These are phyloP conservation scores for Aspergillus tamarii DNA, from an alignment of 2,329 filamentous ascomycete genomes.

Conservation along the genomic window DNA sequence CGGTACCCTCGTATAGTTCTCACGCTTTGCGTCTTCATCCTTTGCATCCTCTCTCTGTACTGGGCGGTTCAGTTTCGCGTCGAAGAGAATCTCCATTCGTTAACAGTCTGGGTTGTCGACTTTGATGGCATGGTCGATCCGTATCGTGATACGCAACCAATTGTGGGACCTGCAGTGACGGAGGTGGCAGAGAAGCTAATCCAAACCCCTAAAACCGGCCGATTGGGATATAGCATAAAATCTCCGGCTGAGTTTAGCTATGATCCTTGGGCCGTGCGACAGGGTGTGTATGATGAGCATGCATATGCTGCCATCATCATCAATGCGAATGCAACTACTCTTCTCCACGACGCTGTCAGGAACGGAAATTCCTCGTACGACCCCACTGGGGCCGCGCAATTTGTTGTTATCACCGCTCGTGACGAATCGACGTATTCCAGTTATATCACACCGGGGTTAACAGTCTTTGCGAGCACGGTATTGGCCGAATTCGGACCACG, in stretches of 20 bases:
- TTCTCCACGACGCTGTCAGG: slow-evolving; percentile 59
- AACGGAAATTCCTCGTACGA: slow-evolving; percentile 63
- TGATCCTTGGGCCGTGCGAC: slow-evolving; percentile 59
- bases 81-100: slow-evolving; percentile 50
- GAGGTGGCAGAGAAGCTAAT: slow-evolving; percentile 50
- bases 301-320: slow-evolving; percentile 66
- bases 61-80: slow-evolving; percentile 62
- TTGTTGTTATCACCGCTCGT: slow-evolving; percentile 59
- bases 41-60: slow-evolving; percentile 61
- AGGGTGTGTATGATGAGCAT: slow-evolving; percentile 62
- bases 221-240: slow-evolving; percentile 56
- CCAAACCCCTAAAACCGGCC: slow-evolving; percentile 37
- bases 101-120: slow-evolving; percentile 64
- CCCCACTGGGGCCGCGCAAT: slow-evolving; percentile 60
- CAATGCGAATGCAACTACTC: slow-evolving; percentile 63
- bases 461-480: slow-evolving; percentile 51
- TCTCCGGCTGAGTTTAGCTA: slow-evolving; percentile 57
- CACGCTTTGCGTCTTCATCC: slow-evolving; percentile 59
- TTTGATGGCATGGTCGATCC: slow-evolving; percentile 62
- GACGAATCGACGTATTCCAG: slow-evolving; percentile 59
- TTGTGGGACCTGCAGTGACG: slow-evolving; percentile 61
- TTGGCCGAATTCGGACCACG: slow-evolving; percentile 51
- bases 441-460: slow-evolving; percentile 58
- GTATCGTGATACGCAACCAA: slow-evolving; percentile 46
- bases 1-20: slow-evolving; percentile 19